Percentiles rank a stretch among this genome's conserved stretches.
These are phyloP conservation scores for Fraxinus cuspidata DNA, from an alignment of 257 asterid genomes.

Conservation along the genomic window DNA sequence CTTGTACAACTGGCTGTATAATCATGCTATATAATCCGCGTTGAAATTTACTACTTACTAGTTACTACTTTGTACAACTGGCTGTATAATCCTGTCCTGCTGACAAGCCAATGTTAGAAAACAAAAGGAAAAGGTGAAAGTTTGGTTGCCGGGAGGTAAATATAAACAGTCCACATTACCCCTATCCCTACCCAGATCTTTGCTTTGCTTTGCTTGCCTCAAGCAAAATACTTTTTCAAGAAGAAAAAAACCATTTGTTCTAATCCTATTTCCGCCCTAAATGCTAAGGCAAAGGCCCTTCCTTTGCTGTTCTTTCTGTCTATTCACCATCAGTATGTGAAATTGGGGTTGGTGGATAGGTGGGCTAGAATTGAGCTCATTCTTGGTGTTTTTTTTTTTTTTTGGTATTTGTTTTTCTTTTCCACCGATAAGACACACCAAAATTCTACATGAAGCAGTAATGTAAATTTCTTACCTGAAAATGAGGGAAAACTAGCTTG, in stretches of 20 bases:
- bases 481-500: conserved; percentile 38
- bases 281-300: not conserved
- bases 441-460: conserved; percentile 30
- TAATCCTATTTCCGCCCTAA: conserved; percentile 26
- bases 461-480: conserved; percentile 43
- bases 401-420: too few relatives aligned
- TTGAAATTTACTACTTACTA: too few relatives aligned
- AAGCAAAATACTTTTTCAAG: conserved; percentile 23
- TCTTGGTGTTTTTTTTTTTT: conserved; percentile 10
- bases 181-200: conserved; percentile 31
- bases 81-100: too few relatives aligned
- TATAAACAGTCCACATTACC: not conserved
- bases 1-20: too few relatives aligned
- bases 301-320: not conserved
- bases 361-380: conserved; percentile 72
- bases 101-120: too few relatives aligned
- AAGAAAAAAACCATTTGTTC: conserved; percentile 30
- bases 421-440: not conserved
- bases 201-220: conserved; percentile 20
- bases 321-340: conserved; percentile 32
- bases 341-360: conserved; percentile 29
- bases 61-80: too few relatives aligned
- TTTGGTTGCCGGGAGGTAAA: not conserved
- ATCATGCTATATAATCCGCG: too few relatives aligned
- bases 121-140: not conserved